Evolutionary conservation across 495 filamentous ascomycete genomes (phyloP), one percentile per base, ranked within the genome.

Genomic region (Aspergillus ellipticus): DNA sequence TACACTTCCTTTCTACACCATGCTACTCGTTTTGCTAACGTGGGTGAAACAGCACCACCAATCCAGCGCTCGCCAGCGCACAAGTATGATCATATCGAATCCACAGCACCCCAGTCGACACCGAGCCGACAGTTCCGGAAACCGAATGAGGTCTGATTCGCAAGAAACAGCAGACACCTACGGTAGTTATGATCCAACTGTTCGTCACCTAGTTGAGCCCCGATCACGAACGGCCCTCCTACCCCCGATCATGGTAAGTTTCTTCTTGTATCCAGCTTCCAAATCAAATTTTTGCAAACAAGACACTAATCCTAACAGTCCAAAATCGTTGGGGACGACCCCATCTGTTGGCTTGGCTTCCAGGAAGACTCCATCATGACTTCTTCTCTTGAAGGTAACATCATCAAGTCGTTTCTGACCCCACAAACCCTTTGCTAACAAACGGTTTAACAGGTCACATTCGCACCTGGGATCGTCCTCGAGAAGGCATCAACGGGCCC

Each of bases 351-450:
- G 89, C 65, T 98, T 16, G 86, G 85, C 10, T 98, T 98, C 64
- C 89, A 91, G 57, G 88, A 96, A 69, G 85, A 96, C 64, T 87
- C 85, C 24, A 92, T 98, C 42, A 83, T 97, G 62, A 96, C 90
- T n/a, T 88, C 89, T 54, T 97, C 92, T 65, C 85, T 87, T 60
- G 84, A 84, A 72, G 92, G 91, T 94, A 73, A 7, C 24, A 28
- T 70, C 49, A 55, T 20, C 53, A 56, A 63, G 47, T 26, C 42
- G 50, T 51, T 49, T 54, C 39, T 55, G 26, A 4, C 45, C 26
- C 50, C 42, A 33, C 51, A 35, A 55, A 17, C 2, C n/a, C 41
- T 17, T 47, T 53, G 52, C 49, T 67, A 62, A 57, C 43, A 29
- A 16, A 42, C 45, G 26, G 41, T 8, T 19, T 16, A 64, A 46